Evolutionary conservation across 345 rosid genomes (phyloP), one percentile per base, ranked within the genome.

Genomic region (Citrus reticulata): DNA sequence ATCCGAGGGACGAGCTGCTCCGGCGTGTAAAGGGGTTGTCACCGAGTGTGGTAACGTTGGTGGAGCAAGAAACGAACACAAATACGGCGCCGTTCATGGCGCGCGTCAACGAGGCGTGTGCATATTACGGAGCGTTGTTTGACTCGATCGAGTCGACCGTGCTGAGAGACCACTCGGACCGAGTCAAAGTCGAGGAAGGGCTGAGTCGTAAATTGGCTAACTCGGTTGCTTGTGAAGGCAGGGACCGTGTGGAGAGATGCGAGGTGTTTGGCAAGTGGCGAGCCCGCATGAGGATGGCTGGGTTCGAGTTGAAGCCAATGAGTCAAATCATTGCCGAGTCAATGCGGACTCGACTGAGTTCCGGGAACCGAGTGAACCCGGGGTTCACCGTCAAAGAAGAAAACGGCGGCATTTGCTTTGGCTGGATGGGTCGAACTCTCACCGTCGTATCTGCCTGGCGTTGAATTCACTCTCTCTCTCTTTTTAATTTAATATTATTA

Each of bases 371-470:
- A 78, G 87, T 82, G 64, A 86, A 87, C 85, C 88, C 90, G 46
- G 94, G 97, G 3, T 91, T 94, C 76, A 90, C 91, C 81, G 92
- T 93, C 13, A 88, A 90, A 79, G 95, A 93, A 86, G 94, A 91
- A 67, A 87, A 80, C 61, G 98, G 97, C 66, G 98, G 92, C 75
- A 92, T 94, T 34, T 81, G 89, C 58, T 96, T 94, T 61, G 98
- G 98, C 71, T 96, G 98, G 99, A 87, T 76, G 88, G 90, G 95
- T 60, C 94, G 93, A 83, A 85, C 90, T 35, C 97, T 94, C 87
- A 89, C 95, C 79, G 95, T 94, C 84, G 97, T 97, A 11, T 96
- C 98, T 77, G 95, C 99, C 83, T 94, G 98, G 99, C 93, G 94
- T 86, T 96, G 90, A 86, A 77, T 74, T 83, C 82, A 87, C 87